phyloP scores from a whole-genome alignment of 768 basidiomycete species.

The Asterophora lycoperdoides region DNA sequence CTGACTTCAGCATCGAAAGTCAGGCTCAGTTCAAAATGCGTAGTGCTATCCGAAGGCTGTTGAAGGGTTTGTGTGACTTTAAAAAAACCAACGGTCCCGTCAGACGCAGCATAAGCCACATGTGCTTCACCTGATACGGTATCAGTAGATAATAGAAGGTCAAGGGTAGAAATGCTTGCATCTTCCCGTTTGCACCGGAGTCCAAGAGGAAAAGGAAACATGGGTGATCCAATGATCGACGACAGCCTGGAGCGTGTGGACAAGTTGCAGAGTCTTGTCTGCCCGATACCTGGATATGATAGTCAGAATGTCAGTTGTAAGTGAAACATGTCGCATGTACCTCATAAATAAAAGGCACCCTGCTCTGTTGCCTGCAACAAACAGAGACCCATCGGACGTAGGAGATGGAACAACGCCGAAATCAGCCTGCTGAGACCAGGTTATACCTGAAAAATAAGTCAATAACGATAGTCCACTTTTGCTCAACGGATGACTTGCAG shows the following conservation, averaged over 20 bases:
- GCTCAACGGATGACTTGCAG: conserved; percentile 36
- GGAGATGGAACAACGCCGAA: conserved; percentile 51
- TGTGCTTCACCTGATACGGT: conserved; percentile 45
- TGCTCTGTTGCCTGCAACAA: conserved; percentile 66
- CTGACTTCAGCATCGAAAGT: conserved; percentile 25
- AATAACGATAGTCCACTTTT: background rate
- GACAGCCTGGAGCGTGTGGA: conserved; percentile 36
- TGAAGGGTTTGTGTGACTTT: conserved; percentile 46
- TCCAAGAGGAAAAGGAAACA: conserved; percentile 60
- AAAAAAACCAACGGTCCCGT: conserved; percentile 56
- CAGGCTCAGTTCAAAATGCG: conserved; percentile 11
- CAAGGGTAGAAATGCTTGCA: conserved; percentile 35
- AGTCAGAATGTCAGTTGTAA: background rate
- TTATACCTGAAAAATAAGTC: conserved; percentile 45
- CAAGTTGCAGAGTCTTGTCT: conserved; percentile 24
- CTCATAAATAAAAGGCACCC: conserved; percentile 60
- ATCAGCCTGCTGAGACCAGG: conserved; percentile 63
- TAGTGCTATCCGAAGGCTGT: background rate
- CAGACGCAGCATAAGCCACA: conserved; percentile 54
- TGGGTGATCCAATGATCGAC: conserved; percentile 62
- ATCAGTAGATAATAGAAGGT: background rate
- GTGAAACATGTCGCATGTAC: conserved; percentile 27
- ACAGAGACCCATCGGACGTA: conserved; percentile 53
- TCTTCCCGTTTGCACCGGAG: conserved; percentile 25
- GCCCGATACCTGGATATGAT: conserved; percentile 21